These are phyloP conservation scores for Colletotrichum liaoningense DNA, from an alignment of 2,329 filamentous ascomycete species.

Conservation along the genomic window DNA sequence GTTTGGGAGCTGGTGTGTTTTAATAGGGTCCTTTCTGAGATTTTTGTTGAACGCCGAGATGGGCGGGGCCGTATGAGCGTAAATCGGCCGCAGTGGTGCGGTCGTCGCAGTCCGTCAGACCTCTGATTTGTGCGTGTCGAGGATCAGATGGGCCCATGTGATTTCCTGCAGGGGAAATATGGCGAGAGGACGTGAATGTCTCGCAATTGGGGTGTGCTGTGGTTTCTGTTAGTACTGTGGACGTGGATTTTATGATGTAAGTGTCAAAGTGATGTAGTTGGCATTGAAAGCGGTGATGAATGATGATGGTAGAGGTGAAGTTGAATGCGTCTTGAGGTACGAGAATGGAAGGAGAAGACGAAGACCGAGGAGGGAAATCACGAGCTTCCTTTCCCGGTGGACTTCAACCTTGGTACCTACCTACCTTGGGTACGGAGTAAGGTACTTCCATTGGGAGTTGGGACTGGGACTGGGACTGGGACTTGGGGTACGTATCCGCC, in stretches of 20 bases:
- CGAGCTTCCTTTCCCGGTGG: background rate
- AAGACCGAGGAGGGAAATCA: background rate
- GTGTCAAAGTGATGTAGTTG: background rate
- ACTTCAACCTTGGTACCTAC: background rate
- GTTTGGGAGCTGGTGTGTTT: slow-evolving; percentile 12
- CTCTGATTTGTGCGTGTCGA: slow-evolving; percentile 12
- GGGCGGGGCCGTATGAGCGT: background rate
- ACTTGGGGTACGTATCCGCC: slow-evolving; percentile 1
- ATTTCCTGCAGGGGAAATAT: slow-evolving; percentile 25
- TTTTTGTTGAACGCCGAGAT: slow-evolving; percentile 34
- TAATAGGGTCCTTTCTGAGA: slow-evolving; percentile 11
- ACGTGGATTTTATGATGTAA: background rate
- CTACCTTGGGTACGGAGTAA: too few species aligned
- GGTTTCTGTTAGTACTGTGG: background rate
- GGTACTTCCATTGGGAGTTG: too few species aligned
- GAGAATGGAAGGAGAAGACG: background rate
- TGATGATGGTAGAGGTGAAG: background rate
- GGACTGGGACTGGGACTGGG: too few species aligned
- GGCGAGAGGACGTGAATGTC: background rate
- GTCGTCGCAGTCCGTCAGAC: background rate
- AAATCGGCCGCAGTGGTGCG: background rate
- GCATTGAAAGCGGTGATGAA: background rate
- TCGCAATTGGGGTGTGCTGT: background rate
- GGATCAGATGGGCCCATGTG: slow-evolving; percentile 17
- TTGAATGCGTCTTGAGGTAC: background rate